Evolutionary conservation across 2,329 filamentous ascomycete genomes (phyloP).

Genomic region (Elsinoe australis): DNA sequence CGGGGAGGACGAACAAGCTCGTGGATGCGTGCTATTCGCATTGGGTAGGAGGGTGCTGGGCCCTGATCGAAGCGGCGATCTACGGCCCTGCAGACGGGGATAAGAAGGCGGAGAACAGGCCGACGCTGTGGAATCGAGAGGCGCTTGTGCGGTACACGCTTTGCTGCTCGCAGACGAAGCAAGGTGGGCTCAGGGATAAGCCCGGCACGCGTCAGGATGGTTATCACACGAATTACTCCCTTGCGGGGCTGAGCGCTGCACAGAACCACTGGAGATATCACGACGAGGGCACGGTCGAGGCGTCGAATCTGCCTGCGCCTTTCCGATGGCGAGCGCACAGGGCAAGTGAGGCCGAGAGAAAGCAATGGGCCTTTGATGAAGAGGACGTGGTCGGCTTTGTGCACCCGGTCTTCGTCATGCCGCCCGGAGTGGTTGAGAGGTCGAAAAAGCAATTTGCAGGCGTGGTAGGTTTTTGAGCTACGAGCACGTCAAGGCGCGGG

Average conservation of each 20-base stretch:
- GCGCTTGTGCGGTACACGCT: conserved; percentile 85
- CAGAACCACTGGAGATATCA: conserved; percentile 56
- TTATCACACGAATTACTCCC: conserved; percentile 89
- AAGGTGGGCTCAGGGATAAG: conserved; percentile 86
- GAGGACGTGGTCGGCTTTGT: conserved; percentile 61
- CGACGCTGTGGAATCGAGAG: conserved; percentile 67
- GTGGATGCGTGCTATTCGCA: conserved; percentile 98
- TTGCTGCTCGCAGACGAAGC: conserved; percentile 68
- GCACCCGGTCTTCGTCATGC: conserved; percentile 81
- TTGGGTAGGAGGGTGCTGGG: conserved; percentile 95
- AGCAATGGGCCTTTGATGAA: conserved; percentile 56
- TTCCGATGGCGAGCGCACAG: conserved; percentile 43
- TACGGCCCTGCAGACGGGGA: conserved; percentile 36
- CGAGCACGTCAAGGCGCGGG: not conserved
- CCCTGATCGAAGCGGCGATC: conserved; percentile 73
- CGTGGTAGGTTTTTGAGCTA: conserved; percentile 44
- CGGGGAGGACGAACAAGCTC: conserved; percentile 91
- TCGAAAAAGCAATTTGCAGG: conserved; percentile 58
- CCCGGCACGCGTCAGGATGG: conserved; percentile 82
- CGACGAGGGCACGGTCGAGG: conserved; percentile 14
- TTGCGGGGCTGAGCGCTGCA: conserved; percentile 74
- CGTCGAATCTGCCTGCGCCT: conserved; percentile 26
- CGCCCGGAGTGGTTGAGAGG: conserved; percentile 58
- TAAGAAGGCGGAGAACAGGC: conserved; percentile 20
- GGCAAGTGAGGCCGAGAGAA: conserved; percentile 44